A percentile compares a stretch with the other conserved stretches of the same genome.
Conservation (phyloP, 352 stramenopile genomes). For the Pythium volutum region DNA sequence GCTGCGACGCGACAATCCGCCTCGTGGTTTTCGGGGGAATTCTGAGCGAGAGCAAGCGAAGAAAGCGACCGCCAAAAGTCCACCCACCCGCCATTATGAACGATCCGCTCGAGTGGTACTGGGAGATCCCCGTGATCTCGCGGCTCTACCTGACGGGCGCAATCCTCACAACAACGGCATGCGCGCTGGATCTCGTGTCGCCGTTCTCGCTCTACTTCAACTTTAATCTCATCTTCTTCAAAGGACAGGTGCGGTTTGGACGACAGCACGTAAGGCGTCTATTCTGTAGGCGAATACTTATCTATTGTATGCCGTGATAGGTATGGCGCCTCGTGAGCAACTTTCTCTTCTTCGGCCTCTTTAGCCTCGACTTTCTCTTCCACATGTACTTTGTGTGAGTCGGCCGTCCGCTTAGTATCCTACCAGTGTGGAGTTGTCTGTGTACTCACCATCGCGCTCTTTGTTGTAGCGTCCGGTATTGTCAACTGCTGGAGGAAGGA, state of each 20-base stretch:
- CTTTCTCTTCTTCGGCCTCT: slow-evolving; percentile 99
- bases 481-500: slow-evolving; percentile 95
- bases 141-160: slow-evolving; percentile 96
- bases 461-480: slow-evolving; percentile 88
- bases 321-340: slow-evolving; percentile 96
- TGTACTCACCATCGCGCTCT: too few species aligned
- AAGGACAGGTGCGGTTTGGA: slow-evolving; percentile 89
- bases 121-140: slow-evolving; percentile 98
- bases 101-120: slow-evolving; percentile 94
- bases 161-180: slow-evolving; percentile 96
- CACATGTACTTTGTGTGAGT: slow-evolving; percentile 99
- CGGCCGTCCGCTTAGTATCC: not conserved
- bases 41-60: not conserved
- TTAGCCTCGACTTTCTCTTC: slow-evolving; percentile 99
- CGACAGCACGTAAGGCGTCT: too few species aligned
- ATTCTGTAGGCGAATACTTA: slow-evolving; percentile 2
- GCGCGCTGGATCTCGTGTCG: slow-evolving; percentile 96
- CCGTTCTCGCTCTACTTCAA: slow-evolving; percentile 96
- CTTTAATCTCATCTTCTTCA: slow-evolving; percentile 96
- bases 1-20: not conserved
- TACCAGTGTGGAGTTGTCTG: not conserved
- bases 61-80: not conserved
- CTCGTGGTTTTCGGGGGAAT: not conserved
- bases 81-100: slow-evolving; percentile 45
- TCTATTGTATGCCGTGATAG: slow-evolving; percentile 25